Evolutionary conservation across 2,329 filamentous ascomycete genomes (phyloP).

Genomic region (Boeremia lycopersici): DNA sequence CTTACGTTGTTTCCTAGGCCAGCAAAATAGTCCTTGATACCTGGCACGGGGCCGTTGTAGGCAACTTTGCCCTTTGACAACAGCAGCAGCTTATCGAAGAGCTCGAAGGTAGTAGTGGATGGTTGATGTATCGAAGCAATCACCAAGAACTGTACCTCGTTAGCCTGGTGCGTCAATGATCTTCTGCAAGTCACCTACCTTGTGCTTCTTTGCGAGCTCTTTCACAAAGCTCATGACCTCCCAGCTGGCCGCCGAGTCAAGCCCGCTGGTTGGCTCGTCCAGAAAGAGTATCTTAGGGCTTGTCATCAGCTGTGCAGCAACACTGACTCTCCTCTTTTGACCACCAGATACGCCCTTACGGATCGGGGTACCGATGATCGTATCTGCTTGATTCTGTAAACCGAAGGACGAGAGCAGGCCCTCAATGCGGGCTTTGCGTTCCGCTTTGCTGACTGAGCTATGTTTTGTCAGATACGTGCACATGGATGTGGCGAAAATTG

Average conservation of each 20-base stretch:
- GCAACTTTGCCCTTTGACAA: conserved; percentile 73
- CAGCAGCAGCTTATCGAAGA: conserved; percentile 80
- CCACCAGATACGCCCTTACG: conserved; percentile 84
- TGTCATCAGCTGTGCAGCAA: conserved; percentile 82
- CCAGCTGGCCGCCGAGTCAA: conserved; percentile 77
- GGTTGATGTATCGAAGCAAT: conserved; percentile 87
- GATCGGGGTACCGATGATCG: conserved; percentile 80
- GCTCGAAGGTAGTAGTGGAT: conserved; percentile 76
- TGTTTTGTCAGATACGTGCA: conserved; percentile 13
- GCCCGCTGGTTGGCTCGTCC: conserved; percentile 82
- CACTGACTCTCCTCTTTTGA: conserved; percentile 80
- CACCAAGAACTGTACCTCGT: conserved; percentile 64
- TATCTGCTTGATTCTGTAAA: conserved; percentile 69
- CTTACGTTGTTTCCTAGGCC: conserved; percentile 56
- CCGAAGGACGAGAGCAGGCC: conserved; percentile 75
- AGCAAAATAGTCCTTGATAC: conserved; percentile 68
- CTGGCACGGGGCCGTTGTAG: conserved; percentile 71
- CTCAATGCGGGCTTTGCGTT: conserved; percentile 68
- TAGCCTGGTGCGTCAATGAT: neutral
- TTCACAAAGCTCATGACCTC: conserved; percentile 79
- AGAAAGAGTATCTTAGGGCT: conserved; percentile 81
- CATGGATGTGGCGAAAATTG: neutral
- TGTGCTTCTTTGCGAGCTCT: conserved; percentile 68
- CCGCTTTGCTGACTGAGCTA: conserved; percentile 59
- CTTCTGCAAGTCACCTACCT: conserved; percentile 53